Percentiles rank a stretch among this genome's conserved stretches.
Evolutionary conservation across 2,329 filamentous ascomycete species (phyloP).

Genomic region (Diplodia sapinea): DNA sequence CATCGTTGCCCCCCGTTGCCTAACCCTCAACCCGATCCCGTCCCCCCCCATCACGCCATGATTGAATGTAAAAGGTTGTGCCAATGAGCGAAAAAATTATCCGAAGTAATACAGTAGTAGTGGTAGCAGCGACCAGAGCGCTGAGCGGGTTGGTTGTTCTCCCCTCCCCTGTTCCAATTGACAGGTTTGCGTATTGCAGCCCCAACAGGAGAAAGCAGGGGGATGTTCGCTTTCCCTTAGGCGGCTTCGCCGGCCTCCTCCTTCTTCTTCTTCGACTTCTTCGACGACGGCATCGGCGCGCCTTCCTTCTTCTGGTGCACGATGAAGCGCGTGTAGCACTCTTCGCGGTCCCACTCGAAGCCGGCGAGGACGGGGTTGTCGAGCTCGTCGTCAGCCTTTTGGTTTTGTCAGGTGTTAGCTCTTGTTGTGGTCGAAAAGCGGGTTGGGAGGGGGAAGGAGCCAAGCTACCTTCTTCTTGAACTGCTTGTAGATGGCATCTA

Average conservation of each 20-base stretch:
- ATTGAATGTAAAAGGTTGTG: not conserved
- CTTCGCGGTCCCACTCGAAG: conserved; percentile 95
- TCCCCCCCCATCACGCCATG: not conserved
- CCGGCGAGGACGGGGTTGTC: conserved; percentile 85
- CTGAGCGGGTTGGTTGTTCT: not conserved
- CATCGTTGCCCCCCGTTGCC: not conserved
- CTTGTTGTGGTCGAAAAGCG: no score
- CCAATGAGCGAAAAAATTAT: conserved; percentile 21
- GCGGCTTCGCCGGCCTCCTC: conserved; percentile 42
- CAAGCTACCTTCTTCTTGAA: conserved; percentile 89
- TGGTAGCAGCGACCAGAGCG: not conserved
- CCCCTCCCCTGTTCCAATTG: not conserved
- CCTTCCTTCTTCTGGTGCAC: conserved; percentile 82
- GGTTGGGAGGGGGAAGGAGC: not conserved
- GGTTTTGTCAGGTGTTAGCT: not conserved
- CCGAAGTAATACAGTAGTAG: conserved; percentile 21
- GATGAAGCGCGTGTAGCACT: conserved; percentile 84
- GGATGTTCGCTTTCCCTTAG: conserved; percentile 36
- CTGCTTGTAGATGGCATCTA: conserved; percentile 94
- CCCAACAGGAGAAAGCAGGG: not conserved
- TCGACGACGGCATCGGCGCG: conserved; percentile 47
- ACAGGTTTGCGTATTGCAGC: not conserved
- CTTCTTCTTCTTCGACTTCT: conserved; percentile 48
- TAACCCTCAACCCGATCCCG: not conserved
- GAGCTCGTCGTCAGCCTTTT: conserved; percentile 86